Evolutionary conservation across 805 yeast genomes (phyloP).

Genomic region (Teunomyces pallodes): DNA sequence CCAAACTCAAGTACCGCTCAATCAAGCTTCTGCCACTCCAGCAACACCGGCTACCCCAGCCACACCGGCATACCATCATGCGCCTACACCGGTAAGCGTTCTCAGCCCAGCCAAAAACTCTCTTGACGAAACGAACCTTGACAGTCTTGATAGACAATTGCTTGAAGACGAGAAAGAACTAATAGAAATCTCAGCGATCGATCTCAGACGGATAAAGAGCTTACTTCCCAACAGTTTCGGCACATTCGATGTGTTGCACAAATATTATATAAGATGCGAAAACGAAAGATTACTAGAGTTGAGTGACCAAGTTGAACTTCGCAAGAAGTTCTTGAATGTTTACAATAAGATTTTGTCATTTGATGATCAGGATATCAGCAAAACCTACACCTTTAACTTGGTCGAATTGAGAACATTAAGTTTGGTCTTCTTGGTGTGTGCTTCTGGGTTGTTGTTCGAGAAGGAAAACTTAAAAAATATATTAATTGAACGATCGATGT

Average conservation of each 20-base stretch:
- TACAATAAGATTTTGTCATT: conserved; percentile 4
- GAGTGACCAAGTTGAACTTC: conserved; percentile 1
- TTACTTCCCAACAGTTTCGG: conserved; percentile 7
- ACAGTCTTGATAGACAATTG: conserved; percentile 3
- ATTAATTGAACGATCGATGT: conserved; percentile 6
- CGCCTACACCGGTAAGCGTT: neutral
- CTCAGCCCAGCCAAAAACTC: neutral
- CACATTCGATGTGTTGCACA: conserved; percentile 4
- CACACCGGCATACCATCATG: too few species aligned
- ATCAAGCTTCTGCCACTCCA: neutral
- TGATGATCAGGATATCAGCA: conserved; percentile 6
- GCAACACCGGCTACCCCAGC: too few species aligned
- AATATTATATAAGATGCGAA: conserved; percentile 5
- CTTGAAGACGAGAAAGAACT: conserved; percentile 1
- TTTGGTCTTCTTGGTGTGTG: conserved; percentile 16
- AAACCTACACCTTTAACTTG: conserved; percentile 4
- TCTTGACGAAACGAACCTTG: neutral
- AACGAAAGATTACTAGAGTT: conserved; percentile 5
- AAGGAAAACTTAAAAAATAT: conserved; percentile 4
- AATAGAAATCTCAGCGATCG: conserved; percentile 8
- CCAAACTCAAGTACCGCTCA: neutral
- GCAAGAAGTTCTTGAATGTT: conserved; percentile 1
- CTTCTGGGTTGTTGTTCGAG: conserved; percentile 19
- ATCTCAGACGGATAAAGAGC: conserved; percentile 6
- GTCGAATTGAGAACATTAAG: conserved; percentile 17